Percentiles rank a stretch among this genome's conserved stretches.
These are phyloP conservation scores for Groenewaldozyma sp. DNA, from an alignment of 1,139 yeast genomes.

Conservation along the genomic window DNA sequence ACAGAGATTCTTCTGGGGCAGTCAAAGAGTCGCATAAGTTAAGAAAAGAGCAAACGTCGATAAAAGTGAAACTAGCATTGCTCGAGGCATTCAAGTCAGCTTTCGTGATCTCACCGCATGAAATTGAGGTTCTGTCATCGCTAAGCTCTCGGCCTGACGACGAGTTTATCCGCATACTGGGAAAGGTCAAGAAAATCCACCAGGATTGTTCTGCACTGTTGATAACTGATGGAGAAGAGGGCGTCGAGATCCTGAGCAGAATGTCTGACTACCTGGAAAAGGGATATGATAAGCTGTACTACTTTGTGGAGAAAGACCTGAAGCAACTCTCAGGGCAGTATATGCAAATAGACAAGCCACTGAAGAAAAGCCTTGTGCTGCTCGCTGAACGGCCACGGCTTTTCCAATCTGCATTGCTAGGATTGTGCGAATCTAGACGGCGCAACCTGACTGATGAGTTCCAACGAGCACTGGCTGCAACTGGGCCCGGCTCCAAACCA, in stretches of 20 bases:
- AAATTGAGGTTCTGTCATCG: slow-evolving; percentile 35
- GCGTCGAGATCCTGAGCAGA: slow-evolving; percentile 57
- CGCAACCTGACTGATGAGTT: slow-evolving; percentile 32
- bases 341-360: slow-evolving; percentile 19
- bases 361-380: slow-evolving; percentile 24
- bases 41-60: slow-evolving; percentile 34
- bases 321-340: slow-evolving; percentile 19
- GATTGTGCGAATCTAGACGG: slow-evolving; percentile 27
- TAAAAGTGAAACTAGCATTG: slow-evolving; percentile 46
- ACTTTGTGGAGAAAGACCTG: slow-evolving; percentile 32
- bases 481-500: slow-evolving; percentile 37
- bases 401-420: slow-evolving; percentile 28
- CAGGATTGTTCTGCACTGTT: slow-evolving; percentile 60
- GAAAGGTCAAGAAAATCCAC: slow-evolving; percentile 55
- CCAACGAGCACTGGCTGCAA: slow-evolving; percentile 47
- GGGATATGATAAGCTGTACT: slow-evolving; percentile 44
- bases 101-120: slow-evolving; percentile 65
- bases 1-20: slow-evolving; percentile 21
- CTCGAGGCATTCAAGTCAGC: slow-evolving; percentile 50
- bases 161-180: slow-evolving; percentile 50
- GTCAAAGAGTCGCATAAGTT: slow-evolving; percentile 35
- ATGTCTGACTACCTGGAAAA: slow-evolving; percentile 43
- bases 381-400: slow-evolving; percentile 32
- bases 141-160: slow-evolving; percentile 32
- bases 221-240: slow-evolving; percentile 56